A percentile compares a stretch with the other conserved stretches of the same genome.
phyloP scores from a whole-genome alignment of 2,329 filamentous ascomycete genomes.

The Alternaria gaisen region DNA sequence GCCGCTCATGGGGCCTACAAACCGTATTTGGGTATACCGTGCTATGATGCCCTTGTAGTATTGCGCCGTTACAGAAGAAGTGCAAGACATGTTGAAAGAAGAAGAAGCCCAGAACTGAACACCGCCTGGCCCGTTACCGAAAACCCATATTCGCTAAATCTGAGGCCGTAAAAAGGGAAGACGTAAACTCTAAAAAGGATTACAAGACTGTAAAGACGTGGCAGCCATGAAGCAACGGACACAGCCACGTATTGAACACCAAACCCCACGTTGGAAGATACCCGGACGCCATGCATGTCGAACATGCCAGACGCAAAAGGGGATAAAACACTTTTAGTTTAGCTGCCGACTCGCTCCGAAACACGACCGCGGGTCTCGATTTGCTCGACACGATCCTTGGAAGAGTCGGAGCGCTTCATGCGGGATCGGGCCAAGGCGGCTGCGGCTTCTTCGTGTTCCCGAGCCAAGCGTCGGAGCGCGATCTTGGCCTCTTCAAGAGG shows the following conservation, averaged over 20 bases:
- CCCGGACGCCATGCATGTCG: background rate
- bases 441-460: slow-evolving; percentile 40
- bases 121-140: background rate
- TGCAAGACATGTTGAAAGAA: background rate
- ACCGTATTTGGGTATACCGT: slow-evolving; percentile 23
- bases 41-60: slow-evolving; percentile 16
- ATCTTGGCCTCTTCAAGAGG: slow-evolving; percentile 43
- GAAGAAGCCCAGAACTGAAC: background rate
- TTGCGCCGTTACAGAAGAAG: slow-evolving; percentile 13
- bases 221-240: background rate
- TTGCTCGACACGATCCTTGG: slow-evolving; percentile 23
- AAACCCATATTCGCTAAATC: background rate
- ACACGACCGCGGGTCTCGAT: slow-evolving; percentile 29
- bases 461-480: slow-evolving; percentile 37
- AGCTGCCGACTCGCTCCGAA: slow-evolving; percentile 24
- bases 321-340: slow-evolving; percentile 17
- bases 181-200: slow-evolving; percentile 1
- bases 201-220: background rate
- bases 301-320: background rate
- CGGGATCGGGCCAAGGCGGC: slow-evolving; percentile 20
- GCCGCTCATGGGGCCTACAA: slow-evolving; percentile 1
- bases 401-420: slow-evolving; percentile 20
- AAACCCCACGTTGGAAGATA: background rate
- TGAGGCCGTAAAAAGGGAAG: background rate
- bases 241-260: background rate